Percentiles rank a stretch among this genome's conserved stretches.
These are phyloP conservation scores for Epichloe glyceriae DNA, from an alignment of 2,329 filamentous ascomycete species.

Conservation along the genomic window DNA sequence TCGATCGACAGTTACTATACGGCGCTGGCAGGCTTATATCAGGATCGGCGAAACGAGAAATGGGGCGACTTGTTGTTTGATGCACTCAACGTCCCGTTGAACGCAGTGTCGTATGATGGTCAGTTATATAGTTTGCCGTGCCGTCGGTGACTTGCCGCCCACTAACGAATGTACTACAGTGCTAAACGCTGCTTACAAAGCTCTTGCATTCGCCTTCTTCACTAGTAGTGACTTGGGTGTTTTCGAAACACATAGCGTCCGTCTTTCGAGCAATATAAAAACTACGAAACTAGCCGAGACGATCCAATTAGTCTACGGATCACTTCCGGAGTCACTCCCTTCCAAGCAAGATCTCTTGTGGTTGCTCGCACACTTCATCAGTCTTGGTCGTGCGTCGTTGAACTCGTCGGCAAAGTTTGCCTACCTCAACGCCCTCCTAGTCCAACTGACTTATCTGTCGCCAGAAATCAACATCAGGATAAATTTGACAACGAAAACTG, in stretches of 20 bases:
- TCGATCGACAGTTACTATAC: conserved; percentile 26
- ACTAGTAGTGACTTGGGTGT: conserved; percentile 22
- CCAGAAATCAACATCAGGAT: conserved; percentile 31
- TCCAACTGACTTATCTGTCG: conserved; percentile 39
- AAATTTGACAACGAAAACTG: conserved; percentile 1
- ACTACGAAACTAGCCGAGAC: conserved; percentile 27
- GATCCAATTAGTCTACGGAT: conserved; percentile 25
- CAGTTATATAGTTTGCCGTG: conserved; percentile 1
- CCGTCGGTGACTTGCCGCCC: not conserved
- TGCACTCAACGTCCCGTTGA: conserved; percentile 19
- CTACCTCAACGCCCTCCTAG: conserved; percentile 39
- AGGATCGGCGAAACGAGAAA: conserved; percentile 10
- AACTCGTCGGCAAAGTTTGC: conserved; percentile 22
- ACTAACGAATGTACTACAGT: not conserved
- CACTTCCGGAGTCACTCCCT: conserved; percentile 11
- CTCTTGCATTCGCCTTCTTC: conserved; percentile 27
- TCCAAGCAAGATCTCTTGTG: conserved; percentile 39
- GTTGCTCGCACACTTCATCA: conserved; percentile 55
- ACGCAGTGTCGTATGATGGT: conserved; percentile 10
- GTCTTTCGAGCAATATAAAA: conserved; percentile 25
- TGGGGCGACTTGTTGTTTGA: conserved; percentile 13
- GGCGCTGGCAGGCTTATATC: conserved; percentile 25
- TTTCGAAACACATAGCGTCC: conserved; percentile 26
- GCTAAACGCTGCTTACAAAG: conserved; percentile 17
- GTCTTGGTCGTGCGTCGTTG: conserved; percentile 32